Evolutionary conservation across 2,329 filamentous ascomycete genomes (phyloP).

Genomic region (Fusarium nygamai): DNA sequence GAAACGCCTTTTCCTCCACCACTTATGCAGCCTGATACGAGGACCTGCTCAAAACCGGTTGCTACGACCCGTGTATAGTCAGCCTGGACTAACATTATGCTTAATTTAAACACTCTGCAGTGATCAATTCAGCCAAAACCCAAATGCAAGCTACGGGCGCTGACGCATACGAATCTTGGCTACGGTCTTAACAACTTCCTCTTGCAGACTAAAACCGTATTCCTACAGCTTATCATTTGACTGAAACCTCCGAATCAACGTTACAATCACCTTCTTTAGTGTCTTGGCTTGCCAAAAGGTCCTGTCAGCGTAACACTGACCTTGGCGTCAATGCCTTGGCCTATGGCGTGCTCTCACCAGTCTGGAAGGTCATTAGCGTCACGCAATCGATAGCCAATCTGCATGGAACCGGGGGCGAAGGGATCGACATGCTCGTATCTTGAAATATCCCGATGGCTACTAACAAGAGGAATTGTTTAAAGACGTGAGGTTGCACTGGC

Average conservation of each 20-base stretch:
- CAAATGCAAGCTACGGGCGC: background rate
- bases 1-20: background rate
- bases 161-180: background rate
- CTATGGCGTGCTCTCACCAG: constrained; percentile 24
- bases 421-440: background rate
- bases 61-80: accelerated
- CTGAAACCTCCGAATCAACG: background rate
- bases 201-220: accelerated
- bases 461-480: background rate
- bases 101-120: background rate
- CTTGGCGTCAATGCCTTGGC: constrained; percentile 21
- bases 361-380: constrained; percentile 18
- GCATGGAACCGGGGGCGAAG: background rate
- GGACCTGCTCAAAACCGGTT: too few species aligned
- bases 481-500: background rate
- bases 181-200: background rate
- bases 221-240: background rate
- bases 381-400: constrained; percentile 20
- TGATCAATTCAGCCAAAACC: background rate
- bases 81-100: background rate
- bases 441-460: background rate
- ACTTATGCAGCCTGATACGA: background rate
- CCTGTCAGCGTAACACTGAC: constrained; percentile 2
- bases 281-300: background rate
- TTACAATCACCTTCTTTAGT: background rate